Evolutionary conservation across 306 rosid species (phyloP).

Genomic region (Astragalus membranaceus): DNA sequence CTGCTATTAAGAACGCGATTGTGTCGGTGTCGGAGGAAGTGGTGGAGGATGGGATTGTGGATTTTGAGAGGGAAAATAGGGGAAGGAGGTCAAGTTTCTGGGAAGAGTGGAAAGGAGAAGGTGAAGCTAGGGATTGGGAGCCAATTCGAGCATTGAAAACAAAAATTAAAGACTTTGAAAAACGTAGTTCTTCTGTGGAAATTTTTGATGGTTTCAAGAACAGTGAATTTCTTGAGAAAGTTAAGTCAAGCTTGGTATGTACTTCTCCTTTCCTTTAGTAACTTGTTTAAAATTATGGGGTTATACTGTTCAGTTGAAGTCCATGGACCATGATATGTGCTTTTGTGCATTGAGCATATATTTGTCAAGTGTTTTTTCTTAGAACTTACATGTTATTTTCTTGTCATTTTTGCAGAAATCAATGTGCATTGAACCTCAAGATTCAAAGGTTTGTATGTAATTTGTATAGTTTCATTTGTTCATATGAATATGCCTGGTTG

Average conservation of each 20-base stretch:
- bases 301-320: neutral
- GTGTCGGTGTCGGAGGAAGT: conserved; percentile 69
- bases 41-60: conserved; percentile 33
- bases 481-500: neutral
- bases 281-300: neutral
- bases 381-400: conserved; percentile 7
- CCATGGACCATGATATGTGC: too few species aligned
- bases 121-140: conserved; percentile 69
- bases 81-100: conserved; percentile 51
- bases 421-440: conserved; percentile 63
- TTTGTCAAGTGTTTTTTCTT: conserved; percentile 1
- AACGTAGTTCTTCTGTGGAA: conserved; percentile 52
- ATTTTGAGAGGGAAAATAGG: conserved; percentile 44
- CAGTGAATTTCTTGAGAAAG: conserved; percentile 74
- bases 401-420: conserved; percentile 60
- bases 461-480: conserved; percentile 9
- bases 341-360: neutral
- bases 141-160: conserved; percentile 86
- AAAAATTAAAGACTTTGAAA: conserved; percentile 78
- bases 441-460: conserved; percentile 64
- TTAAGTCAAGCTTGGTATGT: conserved; percentile 71
- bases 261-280: neutral
- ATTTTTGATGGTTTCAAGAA: conserved; percentile 74
- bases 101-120: conserved; percentile 74
- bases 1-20: conserved; percentile 76